Evolutionary conservation across 345 rosid species (phyloP).

Genomic region (Fremontodendron californicum): DNA sequence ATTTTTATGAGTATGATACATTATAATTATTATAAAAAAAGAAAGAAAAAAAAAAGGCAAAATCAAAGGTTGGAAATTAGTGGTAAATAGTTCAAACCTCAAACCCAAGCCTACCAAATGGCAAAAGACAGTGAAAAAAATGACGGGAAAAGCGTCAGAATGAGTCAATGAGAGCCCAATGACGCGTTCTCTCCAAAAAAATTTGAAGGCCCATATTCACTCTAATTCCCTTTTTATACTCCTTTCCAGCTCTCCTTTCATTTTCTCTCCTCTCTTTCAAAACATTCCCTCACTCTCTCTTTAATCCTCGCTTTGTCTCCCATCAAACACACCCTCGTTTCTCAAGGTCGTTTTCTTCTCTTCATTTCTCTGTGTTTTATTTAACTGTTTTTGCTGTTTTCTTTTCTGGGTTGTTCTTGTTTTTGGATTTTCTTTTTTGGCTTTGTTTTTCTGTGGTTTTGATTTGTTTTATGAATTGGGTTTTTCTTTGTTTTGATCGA

Average conservation of each 20-base stretch:
- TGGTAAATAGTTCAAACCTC: background rate
- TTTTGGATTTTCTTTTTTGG: background rate
- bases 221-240: slow-evolving; percentile 8
- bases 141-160: slow-evolving; percentile 15
- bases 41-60: too few relatives aligned
- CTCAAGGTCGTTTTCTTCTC: slow-evolving; percentile 9
- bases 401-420: background rate
- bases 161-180: slow-evolving; percentile 5
- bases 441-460: background rate
- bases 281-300: background rate
- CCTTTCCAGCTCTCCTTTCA: background rate
- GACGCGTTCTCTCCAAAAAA: slow-evolving; percentile 16
- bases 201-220: slow-evolving; percentile 25
- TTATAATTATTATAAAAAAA: too few relatives aligned
- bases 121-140: background rate
- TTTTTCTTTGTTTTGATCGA: background rate
- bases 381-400: background rate
- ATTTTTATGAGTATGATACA: too few relatives aligned
- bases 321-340: slow-evolving; percentile 2
- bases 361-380: background rate
- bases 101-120: background rate
- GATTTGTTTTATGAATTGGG: background rate
- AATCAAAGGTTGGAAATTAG: background rate
- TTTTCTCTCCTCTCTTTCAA: background rate
- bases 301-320: background rate